These are phyloP conservation scores for Lactarius tabidus DNA, from an alignment of 768 basidiomycete species.

Conservation along the genomic window DNA sequence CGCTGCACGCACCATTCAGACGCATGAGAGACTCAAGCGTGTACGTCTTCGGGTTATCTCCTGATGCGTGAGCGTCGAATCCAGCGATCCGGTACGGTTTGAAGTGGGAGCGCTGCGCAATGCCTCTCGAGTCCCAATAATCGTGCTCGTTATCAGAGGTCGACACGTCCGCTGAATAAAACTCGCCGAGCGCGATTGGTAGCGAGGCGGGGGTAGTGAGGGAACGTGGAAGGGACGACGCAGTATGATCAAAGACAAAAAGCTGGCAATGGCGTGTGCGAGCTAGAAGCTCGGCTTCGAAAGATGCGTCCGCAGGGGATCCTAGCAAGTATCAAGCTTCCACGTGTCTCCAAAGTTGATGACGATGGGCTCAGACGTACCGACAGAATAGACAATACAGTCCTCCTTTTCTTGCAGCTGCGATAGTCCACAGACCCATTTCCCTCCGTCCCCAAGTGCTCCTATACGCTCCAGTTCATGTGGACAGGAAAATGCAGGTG, in stretches of 20 bases:
- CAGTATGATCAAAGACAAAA: constrained; percentile 55
- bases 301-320: constrained; percentile 60
- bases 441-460: constrained; percentile 62
- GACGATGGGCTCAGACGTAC: constrained; percentile 31
- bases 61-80: constrained; percentile 35
- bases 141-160: constrained; percentile 32
- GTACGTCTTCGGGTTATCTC: constrained; percentile 37
- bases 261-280: constrained; percentile 47
- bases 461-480: constrained; percentile 42
- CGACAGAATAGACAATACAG: constrained; percentile 61
- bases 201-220: constrained; percentile 30
- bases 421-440: constrained; percentile 65
- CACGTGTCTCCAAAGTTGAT: constrained; percentile 6
- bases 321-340: constrained; percentile 27
- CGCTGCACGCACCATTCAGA: constrained; percentile 35
- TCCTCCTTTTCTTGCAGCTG: constrained; percentile 48
- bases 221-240: constrained; percentile 7
- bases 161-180: constrained; percentile 16
- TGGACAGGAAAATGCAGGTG: constrained; percentile 42
- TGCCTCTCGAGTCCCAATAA: constrained; percentile 29
- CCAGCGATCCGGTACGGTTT: constrained; percentile 40
- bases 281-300: constrained; percentile 55
- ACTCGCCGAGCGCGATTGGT: constrained; percentile 6
- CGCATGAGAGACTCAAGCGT: constrained; percentile 45
- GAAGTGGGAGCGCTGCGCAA: constrained; percentile 40